A percentile compares a stretch with the other conserved stretches of the same genome.
Conservation (phyloP, 257 asterid genomes). For the Verbascum thapsus region DNA sequence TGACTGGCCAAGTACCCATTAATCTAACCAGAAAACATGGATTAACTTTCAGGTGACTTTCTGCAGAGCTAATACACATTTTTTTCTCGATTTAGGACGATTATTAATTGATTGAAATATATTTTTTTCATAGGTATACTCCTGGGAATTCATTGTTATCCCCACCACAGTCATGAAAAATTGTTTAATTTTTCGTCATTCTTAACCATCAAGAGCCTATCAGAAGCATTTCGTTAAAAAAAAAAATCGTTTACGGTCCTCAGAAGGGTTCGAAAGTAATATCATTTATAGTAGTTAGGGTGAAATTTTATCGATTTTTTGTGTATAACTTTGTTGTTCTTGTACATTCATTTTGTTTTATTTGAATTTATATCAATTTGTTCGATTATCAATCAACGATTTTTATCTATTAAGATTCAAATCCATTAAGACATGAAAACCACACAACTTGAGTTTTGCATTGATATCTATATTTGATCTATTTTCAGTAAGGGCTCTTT, state of each 20-base stretch:
- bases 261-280: no score
- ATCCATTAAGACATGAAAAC: no score
- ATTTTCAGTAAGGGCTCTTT: conserved; percentile 7
- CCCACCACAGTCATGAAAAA: conserved; percentile 46
- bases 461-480: no score
- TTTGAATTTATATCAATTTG: no score
- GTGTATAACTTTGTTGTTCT: background rate
- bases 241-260: no score
- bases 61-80: background rate
- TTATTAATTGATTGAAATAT: background rate
- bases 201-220: no score
- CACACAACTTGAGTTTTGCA: no score
- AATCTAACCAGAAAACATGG: conserved; percentile 57
- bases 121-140: conserved; percentile 46
- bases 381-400: background rate
- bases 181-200: background rate
- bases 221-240: no score
- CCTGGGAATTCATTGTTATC: conserved; percentile 79
- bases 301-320: conserved; percentile 24
- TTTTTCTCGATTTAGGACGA: conserved; percentile 6
- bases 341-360: background rate
- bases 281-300: background rate
- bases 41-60: conserved; percentile 56
- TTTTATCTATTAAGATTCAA: no score
- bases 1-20: conserved; percentile 80